These are phyloP conservation scores for Sporisorium scitamineum DNA, from an alignment of 1,284 basidiomycete genomes.

Conservation along the genomic window DNA sequence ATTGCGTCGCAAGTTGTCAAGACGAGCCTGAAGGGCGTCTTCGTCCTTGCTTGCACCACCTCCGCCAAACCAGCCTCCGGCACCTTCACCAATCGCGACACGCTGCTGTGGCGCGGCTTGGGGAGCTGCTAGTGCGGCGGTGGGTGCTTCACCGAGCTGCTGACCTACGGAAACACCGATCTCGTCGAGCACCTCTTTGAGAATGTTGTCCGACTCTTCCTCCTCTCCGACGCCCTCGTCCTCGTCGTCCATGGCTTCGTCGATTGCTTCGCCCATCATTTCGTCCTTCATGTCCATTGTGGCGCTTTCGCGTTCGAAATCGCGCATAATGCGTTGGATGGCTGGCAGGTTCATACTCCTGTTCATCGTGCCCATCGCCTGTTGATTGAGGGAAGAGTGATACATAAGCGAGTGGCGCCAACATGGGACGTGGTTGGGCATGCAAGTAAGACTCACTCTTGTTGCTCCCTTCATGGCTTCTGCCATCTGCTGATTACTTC, in stretches of 20 bases:
- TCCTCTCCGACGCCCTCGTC: slow-evolving; percentile 81
- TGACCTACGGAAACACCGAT: slow-evolving; percentile 93
- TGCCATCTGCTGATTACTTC: slow-evolving; percentile 99
- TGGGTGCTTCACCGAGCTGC: slow-evolving; percentile 70
- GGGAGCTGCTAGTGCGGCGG: slow-evolving; percentile 48
- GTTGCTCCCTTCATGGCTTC: slow-evolving; percentile 99
- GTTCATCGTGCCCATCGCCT: slow-evolving; percentile 99
- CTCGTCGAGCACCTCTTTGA: slow-evolving; percentile 96
- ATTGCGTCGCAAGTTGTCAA: slow-evolving; percentile 63
- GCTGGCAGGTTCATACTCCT: slow-evolving; percentile 91
- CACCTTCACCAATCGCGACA: slow-evolving; percentile 65
- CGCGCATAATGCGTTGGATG: slow-evolving; percentile 95
- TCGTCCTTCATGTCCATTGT: slow-evolving; percentile 99
- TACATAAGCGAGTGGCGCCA: not conserved
- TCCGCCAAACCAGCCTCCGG: slow-evolving; percentile 24
- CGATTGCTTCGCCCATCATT: slow-evolving; percentile 98
- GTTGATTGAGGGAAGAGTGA: not conserved
- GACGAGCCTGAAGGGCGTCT: slow-evolving; percentile 64
- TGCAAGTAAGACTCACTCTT: slow-evolving; percentile 73
- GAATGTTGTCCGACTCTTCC: slow-evolving; percentile 93
- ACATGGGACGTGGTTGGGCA: not conserved
- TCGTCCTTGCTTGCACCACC: slow-evolving; percentile 57
- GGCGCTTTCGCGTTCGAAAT: slow-evolving; percentile 95
- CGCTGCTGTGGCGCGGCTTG: slow-evolving; percentile 50
- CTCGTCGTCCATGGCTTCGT: slow-evolving; percentile 96